A percentile compares a stretch with the other conserved stretches of the same genome.
Evolutionary conservation across 2,329 filamentous ascomycete genomes (phyloP).

Genomic region (Fusarium sp.): DNA sequence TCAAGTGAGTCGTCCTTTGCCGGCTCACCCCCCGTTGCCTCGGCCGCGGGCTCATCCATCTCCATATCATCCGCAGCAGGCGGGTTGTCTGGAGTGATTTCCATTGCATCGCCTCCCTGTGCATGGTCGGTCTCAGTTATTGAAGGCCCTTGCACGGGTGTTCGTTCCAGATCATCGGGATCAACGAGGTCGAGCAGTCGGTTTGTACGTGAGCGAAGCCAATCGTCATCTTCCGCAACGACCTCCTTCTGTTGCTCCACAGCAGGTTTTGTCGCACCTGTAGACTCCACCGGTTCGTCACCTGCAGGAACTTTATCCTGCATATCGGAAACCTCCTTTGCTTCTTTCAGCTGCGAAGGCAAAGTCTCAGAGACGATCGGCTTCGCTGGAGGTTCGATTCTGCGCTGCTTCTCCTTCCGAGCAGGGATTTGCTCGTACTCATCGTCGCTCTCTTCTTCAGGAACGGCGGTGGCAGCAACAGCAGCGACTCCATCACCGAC

Average conservation of each 20-base stretch:
- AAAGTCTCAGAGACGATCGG: constrained; percentile 30
- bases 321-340: constrained; percentile 18
- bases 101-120: constrained; percentile 28
- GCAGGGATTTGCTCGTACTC: constrained; percentile 77
- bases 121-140: constrained; percentile 29
- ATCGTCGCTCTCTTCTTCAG: constrained; percentile 73
- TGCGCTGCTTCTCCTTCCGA: constrained; percentile 61
- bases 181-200: constrained; percentile 86
- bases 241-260: constrained; percentile 44
- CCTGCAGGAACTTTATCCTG: constrained; percentile 28
- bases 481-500: constrained; percentile 34
- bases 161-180: constrained; percentile 66
- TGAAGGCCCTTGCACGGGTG: constrained; percentile 31
- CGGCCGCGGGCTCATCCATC: constrained; percentile 43
- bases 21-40: constrained; percentile 40
- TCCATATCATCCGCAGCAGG: constrained; percentile 33
- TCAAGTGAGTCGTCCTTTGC: constrained; percentile 48
- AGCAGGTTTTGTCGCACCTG: constrained; percentile 38
- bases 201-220: constrained; percentile 90
- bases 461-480: constrained; percentile 52
- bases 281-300: constrained; percentile 36
- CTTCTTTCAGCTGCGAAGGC: constrained; percentile 36
- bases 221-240: constrained; percentile 82
- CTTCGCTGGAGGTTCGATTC: constrained; percentile 46
- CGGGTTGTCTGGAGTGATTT: constrained; percentile 27